Base-by-base conservation (phyloP, 179 eudicot genomes). In the Amaranthus tricolor region DNA sequence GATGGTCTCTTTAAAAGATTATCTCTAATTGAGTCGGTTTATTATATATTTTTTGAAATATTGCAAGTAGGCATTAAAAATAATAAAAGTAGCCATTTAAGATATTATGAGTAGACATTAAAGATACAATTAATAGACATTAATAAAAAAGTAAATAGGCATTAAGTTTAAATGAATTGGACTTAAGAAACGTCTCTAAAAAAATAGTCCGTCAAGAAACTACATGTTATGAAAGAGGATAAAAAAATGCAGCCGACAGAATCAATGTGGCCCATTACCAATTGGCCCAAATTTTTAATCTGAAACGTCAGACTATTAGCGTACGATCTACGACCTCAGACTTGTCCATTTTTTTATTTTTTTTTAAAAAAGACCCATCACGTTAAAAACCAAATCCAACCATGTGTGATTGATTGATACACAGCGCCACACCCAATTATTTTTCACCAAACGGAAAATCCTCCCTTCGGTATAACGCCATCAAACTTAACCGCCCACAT, bases 251-350 rank as follows among this genome's bases (percentile, higher is more conserved):
- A 55, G 12, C 21, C 54, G 64, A 71, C 66, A 71, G 58, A 67
- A 67, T 66, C 70, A 57, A 52, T 15, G 44, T 48, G 55, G 71
- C 20, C 74, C 62, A 56, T 57, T 10, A 70, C 9, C 50, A 9
- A 69, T 69, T 7, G 40, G 50, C 55, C 66, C 53, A 71, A 48
- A 53, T 40, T 52, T 44, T 5, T 19, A 44, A 12, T 11, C 47
- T 47, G 20, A 52, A n/a, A 69, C 45, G 14, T 7, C 16, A 15
- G 24, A 19, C 13, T 10, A 72, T 17, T 59, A 58, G 76, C 76
- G 76, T 73, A 51, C 50, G 13, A 49, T 73, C 59, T 64, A 73
- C 76, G 76, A 51, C 45, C 76, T 48, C 10, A 65, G 47, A 66
- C 5, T 31, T 31, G 40, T 31, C 40, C 40, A 31, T 31, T 31